phyloP scores from a whole-genome alignment of 768 basidiomycete genomes.

The Dictyophora rubrovolvata region DNA sequence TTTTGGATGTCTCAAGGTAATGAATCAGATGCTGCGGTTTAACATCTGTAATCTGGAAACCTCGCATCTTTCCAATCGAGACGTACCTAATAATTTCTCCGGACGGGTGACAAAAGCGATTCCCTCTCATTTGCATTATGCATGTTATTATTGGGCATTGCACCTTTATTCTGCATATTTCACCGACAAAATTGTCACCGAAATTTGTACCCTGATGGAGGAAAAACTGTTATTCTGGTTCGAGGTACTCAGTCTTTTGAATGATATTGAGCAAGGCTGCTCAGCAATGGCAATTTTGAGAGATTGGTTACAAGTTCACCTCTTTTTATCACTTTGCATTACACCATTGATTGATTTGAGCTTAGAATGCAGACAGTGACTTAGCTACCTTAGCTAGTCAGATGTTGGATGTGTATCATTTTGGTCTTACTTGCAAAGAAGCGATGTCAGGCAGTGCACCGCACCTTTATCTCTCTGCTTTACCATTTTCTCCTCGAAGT shows the following conservation, averaged over 20 bases:
- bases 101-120: not conserved
- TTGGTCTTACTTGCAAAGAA: slow-evolving; percentile 22
- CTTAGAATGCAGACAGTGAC: not conserved
- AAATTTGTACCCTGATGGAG: slow-evolving; percentile 6
- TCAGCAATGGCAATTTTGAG: slow-evolving; percentile 10
- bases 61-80: not conserved
- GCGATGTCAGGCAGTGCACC: slow-evolving; percentile 23
- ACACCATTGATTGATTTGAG: not conserved
- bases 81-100: not conserved
- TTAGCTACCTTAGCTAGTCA: too few species aligned
- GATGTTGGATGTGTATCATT: slow-evolving; percentile 17
- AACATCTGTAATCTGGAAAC: not conserved
- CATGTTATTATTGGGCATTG: not conserved
- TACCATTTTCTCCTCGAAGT: slow-evolving; percentile 23
- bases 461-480: slow-evolving; percentile 31
- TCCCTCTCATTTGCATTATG: not conserved
- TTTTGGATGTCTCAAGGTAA: slow-evolving; percentile 6
- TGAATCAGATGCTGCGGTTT: not conserved
- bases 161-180: not conserved
- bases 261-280: not conserved
- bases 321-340: not conserved
- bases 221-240: not conserved
- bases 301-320: not conserved
- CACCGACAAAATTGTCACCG: not conserved
- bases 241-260: not conserved